A percentile compares a stretch with the other conserved stretches of the same genome.
phyloP scores from a whole-genome alignment of 495 filamentous ascomycete species.

The Aspergillus wentii region DNA sequence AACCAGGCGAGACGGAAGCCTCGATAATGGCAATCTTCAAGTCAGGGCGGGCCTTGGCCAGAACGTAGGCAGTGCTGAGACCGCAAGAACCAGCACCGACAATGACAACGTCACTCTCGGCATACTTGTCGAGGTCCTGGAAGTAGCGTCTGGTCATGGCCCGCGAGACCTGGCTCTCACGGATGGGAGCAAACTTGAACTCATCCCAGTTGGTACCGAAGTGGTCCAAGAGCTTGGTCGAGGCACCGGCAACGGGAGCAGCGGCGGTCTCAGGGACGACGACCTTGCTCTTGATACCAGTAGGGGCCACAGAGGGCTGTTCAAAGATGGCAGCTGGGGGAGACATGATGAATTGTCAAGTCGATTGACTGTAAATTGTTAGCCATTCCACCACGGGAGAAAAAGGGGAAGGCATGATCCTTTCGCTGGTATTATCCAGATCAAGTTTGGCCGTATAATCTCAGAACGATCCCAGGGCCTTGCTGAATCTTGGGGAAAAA shows the following conservation, averaged over 20 bases:
- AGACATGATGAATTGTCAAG: constrained; percentile 59
- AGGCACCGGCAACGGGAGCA: constrained; percentile 29
- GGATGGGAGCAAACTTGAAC: constrained; percentile 80
- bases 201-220: constrained; percentile 65
- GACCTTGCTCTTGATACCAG: constrained; percentile 45
- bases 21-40: constrained; percentile 90
- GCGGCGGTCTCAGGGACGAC: constrained; percentile 33
- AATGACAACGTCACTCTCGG: constrained; percentile 89
- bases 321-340: constrained; percentile 60
- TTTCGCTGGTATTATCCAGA: constrained; percentile 99
- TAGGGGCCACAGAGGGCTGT: constrained; percentile 31
- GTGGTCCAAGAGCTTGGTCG: constrained; percentile 53
- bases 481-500: too few species aligned
- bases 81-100: constrained; percentile 85
- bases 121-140: constrained; percentile 79
- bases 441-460: constrained; percentile 98
- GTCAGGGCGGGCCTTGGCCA: constrained; percentile 79
- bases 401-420: constrained; percentile 75
- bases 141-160: constrained; percentile 94
- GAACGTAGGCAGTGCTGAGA: constrained; percentile 75
- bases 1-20: constrained; percentile 73
- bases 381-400: constrained; percentile 29
- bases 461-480: constrained; percentile 73
- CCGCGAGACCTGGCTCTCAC: constrained; percentile 84
- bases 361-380: constrained; percentile 35